These are phyloP conservation scores for Trichoderma parareesei DNA, from an alignment of 495 filamentous ascomycete species.

Conservation along the genomic window DNA sequence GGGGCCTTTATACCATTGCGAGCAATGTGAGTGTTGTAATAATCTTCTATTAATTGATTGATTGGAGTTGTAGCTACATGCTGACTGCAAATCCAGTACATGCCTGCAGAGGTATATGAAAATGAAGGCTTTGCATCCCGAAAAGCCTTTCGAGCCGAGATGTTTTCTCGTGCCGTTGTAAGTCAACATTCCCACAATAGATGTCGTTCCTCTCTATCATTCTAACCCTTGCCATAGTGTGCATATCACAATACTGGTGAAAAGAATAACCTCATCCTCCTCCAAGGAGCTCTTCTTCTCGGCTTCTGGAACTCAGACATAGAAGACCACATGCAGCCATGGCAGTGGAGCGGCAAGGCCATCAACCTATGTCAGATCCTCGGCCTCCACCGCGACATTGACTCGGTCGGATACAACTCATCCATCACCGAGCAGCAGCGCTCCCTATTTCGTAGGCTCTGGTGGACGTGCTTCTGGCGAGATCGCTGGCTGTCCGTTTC, in stretches of 20 bases:
- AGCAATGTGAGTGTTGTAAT: neutral
- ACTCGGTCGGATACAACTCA: neutral
- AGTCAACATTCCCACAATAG: neutral
- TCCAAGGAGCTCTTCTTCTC: neutral
- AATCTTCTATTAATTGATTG: neutral
- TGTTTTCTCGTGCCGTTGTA: neutral
- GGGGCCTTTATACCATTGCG: neutral
- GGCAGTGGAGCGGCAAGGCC: neutral
- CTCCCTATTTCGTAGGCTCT: neutral
- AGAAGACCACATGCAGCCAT: constrained; percentile 4
- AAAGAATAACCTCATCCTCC: neutral
- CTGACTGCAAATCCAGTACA: neutral
- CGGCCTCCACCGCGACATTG: neutral
- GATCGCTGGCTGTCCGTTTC: neutral
- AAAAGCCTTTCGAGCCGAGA: neutral
- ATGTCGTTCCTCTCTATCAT: neutral
- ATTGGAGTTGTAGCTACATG: neutral
- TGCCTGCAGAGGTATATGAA: neutral
- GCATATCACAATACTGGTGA: constrained; percentile 2
- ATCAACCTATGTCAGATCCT: neutral
- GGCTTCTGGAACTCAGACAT: neutral
- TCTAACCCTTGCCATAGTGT: neutral
- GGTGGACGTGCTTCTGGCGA: neutral
- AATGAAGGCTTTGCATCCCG: neutral
- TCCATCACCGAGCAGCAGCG: constrained; percentile 3